Conservation (phyloP, 2,329 filamentous ascomycete species). For the Neoascochyta sp. region DNA sequence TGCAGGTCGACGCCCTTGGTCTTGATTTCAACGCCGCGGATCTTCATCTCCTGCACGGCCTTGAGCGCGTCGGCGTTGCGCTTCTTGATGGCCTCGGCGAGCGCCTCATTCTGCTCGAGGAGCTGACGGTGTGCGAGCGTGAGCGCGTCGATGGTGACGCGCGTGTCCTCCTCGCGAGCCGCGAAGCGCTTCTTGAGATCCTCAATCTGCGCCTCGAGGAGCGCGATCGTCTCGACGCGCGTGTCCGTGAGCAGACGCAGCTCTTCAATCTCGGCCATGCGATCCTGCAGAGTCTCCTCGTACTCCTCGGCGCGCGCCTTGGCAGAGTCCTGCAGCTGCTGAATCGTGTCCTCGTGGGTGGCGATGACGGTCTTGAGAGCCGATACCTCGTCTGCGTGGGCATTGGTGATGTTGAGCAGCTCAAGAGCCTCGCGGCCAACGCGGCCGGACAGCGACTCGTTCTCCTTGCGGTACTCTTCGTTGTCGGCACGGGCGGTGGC, state of each 20-base stretch:
- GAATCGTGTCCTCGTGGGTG: slow-evolving; percentile 40
- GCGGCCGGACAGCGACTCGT: slow-evolving; percentile 25
- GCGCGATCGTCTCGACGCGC: slow-evolving; percentile 30
- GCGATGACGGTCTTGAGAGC: slow-evolving; percentile 38
- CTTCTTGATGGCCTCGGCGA: slow-evolving; percentile 24
- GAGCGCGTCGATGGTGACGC: slow-evolving; percentile 32
- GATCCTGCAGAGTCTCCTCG: slow-evolving; percentile 23
- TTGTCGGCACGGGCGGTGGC: slow-evolving; percentile 19
- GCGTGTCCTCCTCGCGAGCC: slow-evolving; percentile 24
- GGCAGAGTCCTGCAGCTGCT: slow-evolving; percentile 25
- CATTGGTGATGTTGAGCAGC: slow-evolving; percentile 26
- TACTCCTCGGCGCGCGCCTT: slow-evolving; percentile 23
- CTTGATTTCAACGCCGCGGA: slow-evolving; percentile 30
- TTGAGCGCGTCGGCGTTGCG: slow-evolving; percentile 28
- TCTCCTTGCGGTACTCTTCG: slow-evolving; percentile 23
- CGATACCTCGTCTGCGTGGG: slow-evolving; percentile 27
- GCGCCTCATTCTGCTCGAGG: slow-evolving; percentile 29
- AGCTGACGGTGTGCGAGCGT: slow-evolving; percentile 24
- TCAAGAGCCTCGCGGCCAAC: slow-evolving; percentile 29
- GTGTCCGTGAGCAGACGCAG: slow-evolving; percentile 34
- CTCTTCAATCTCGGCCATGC: slow-evolving; percentile 30
- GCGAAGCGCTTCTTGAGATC: slow-evolving; percentile 33
- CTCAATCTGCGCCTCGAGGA: slow-evolving; percentile 29
- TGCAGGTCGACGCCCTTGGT: slow-evolving; percentile 23
- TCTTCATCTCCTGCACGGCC: slow-evolving; percentile 33